Conservation (phyloP, 495 filamentous ascomycete species). For the Penicillium tannophilum region DNA sequence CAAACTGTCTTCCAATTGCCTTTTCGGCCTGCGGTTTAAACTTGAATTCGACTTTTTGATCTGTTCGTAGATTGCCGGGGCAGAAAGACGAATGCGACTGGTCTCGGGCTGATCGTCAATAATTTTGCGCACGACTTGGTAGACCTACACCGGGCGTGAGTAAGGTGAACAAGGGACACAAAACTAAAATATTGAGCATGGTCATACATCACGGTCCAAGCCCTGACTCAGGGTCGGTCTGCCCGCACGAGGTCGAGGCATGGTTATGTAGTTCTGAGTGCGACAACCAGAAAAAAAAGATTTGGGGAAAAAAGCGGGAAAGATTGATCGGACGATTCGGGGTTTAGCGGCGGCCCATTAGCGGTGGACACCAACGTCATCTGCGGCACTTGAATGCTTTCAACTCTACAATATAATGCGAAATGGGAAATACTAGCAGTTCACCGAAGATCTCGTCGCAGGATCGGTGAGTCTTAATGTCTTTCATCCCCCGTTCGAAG, state of each 20-base stretch:
- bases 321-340: conserved; percentile 18
- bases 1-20: conserved; percentile 78
- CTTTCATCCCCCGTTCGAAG: neutral
- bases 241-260: conserved; percentile 42
- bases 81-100: conserved; percentile 52
- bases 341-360: conserved; percentile 19
- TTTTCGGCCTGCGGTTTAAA: conserved; percentile 77
- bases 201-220: conserved; percentile 57
- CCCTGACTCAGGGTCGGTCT: conserved; percentile 54
- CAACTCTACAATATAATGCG: conserved; percentile 34
- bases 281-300: conserved; percentile 27
- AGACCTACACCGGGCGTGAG: conserved; percentile 51
- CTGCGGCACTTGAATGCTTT: neutral
- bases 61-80: conserved; percentile 67
- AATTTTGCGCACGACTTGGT: conserved; percentile 73
- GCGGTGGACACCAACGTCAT: conserved; percentile 28
- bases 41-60: conserved; percentile 86
- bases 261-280: conserved; percentile 10
- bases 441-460: conserved; percentile 71
- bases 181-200: neutral
- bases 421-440: conserved; percentile 69
- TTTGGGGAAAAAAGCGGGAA: conserved; percentile 23
- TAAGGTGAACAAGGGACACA: neutral
- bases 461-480: conserved; percentile 55
- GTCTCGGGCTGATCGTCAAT: conserved; percentile 62